phyloP scores from a whole-genome alignment of 2,329 filamentous ascomycete species.

The Fusarium sp. region DNA sequence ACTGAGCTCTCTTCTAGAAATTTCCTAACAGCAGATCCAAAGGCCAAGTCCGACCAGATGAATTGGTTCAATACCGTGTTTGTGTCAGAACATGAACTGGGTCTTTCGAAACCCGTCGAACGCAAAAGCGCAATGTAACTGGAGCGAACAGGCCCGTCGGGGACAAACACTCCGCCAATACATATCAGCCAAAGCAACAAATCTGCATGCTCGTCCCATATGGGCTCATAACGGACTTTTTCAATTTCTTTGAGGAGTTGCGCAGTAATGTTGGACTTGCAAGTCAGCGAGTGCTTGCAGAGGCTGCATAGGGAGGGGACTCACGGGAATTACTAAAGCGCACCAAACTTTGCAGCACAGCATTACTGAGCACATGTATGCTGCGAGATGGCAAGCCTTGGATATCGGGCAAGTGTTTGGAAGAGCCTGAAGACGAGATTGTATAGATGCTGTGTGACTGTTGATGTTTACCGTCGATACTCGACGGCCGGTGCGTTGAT shows the following conservation, averaged over 20 bases:
- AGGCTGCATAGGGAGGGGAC: background rate
- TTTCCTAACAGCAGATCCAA: background rate
- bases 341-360: constrained; percentile 54
- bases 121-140: background rate
- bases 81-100: background rate
- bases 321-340: constrained; percentile 50
- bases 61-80: background rate
- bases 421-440: constrained; percentile 49
- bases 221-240: rapidly evolving
- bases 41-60: constrained; percentile 2
- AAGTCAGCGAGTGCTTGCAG: rapidly evolving
- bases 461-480: constrained; percentile 47
- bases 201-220: background rate
- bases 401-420: constrained; percentile 32
- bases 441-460: constrained; percentile 54
- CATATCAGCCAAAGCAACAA: background rate
- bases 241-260: background rate
- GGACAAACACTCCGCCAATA: background rate
- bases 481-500: constrained; percentile 18
- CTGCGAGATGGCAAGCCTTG: constrained; percentile 50
- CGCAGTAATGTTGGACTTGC: background rate
- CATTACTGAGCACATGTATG: constrained; percentile 53
- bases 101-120: background rate
- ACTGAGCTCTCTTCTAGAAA: background rate
- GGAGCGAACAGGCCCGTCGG: background rate